Base-by-base conservation (phyloP, 1,139 yeast species). In the Entelexis sorbosivorans region DNA sequence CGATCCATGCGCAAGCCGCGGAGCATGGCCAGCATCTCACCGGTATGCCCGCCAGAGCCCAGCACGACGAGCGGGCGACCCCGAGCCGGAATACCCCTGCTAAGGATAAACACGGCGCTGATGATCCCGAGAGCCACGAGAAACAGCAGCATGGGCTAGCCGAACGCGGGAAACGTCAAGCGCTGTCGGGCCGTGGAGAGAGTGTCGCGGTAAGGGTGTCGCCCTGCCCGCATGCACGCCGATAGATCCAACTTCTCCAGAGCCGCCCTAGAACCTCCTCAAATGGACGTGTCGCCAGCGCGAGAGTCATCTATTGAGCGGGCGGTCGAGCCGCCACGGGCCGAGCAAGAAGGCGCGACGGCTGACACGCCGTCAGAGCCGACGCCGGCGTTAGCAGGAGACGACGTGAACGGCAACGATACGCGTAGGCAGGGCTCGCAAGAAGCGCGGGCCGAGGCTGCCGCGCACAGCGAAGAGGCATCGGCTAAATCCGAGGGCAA, bases 11-110 rank as follows among this genome's bases (percentile, higher is more conserved):
- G 38, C 19, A 55, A 35, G 20, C 20, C 62, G 67, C 38, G 71
- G 68, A 44, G 64, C 29, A 91, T 70, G 38, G 91, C 71, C 29
- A 88, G 64, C 95, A 91, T 86, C 64, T 91, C 97, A 1, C 96
- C 97, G 0, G 97, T 89, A 63, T 91, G 98, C 1, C 97, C 98
- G 0, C 88, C 98, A 1, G 66, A 57, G 2, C 61, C 61, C 11
- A 58, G 56, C 31, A 60, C 55, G 13, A 49, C 55, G 49, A 56
- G 40, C 34, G 42, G 33, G 14, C 29, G 36, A 16, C 53, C 53
- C 16, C 24, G 29, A 17, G 43, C 52, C 6, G 39, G 47, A 10
- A 53, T 11, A 11, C 51, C 36, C 24, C 24, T 28, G 24, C 38
- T 43, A 22, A 52, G 38, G 8, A 48, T 16, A 16, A 29, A 44